Conservation (phyloP, 179 eudicot species). For the Carnegiea gigantea region DNA sequence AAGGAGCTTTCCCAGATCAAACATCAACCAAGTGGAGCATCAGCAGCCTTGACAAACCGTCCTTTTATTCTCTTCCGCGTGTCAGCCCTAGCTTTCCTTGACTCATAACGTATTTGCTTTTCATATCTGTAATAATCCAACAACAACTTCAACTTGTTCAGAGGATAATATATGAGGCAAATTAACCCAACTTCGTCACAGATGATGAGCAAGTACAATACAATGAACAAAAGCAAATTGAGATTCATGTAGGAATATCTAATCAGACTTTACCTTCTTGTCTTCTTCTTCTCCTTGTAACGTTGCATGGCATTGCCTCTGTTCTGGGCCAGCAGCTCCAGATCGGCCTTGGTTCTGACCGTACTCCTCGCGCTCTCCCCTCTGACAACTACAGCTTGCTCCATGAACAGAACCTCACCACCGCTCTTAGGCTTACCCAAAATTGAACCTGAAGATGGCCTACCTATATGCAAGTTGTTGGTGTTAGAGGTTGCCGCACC, state of each 20-base stretch:
- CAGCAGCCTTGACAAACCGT: conserved; percentile 78
- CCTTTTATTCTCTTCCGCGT: conserved; percentile 87
- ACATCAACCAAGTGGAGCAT: conserved; percentile 32
- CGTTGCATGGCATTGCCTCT: conserved; percentile 92
- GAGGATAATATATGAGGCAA: not conserved
- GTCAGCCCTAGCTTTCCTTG: conserved; percentile 91
- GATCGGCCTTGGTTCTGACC: conserved; percentile 46
- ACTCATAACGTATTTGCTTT: conserved; percentile 84
- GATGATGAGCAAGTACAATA: not conserved
- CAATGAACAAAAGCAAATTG: conserved; percentile 8
- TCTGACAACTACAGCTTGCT: conserved; percentile 35
- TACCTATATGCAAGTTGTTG: conserved; percentile 44
- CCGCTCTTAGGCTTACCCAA: not conserved
- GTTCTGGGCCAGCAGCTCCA: conserved; percentile 73
- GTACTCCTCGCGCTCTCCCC: conserved; percentile 33
- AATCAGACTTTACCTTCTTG: conserved; percentile 50
- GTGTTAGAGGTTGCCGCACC: conserved; percentile 66
- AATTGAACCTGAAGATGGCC: conserved; percentile 17
- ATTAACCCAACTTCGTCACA: not conserved
- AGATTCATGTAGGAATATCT: not conserved
- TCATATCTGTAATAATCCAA: conserved; percentile 52
- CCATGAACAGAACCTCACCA: conserved; percentile 54
- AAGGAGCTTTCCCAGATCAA: not conserved
- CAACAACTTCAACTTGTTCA: not conserved
- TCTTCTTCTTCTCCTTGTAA: conserved; percentile 90